Evolutionary conservation across 1,284 basidiomycete species (phyloP), one percentile per base, ranked within the genome.

Genomic region (Tetrapyrgos nigripes): DNA sequence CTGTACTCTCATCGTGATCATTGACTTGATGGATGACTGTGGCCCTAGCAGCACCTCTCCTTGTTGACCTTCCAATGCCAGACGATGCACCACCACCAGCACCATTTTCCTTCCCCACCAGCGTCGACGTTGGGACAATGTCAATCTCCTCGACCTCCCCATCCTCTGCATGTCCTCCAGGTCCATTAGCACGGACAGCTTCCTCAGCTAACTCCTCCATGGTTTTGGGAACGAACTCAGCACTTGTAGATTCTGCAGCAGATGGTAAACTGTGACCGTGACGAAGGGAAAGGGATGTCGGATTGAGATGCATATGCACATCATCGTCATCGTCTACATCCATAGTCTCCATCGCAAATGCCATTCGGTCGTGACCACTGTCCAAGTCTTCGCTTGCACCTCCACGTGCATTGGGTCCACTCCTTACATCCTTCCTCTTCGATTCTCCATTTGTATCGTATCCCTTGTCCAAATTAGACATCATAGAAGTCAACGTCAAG

Each of bases 191-290:
- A n/a, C 37, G 26, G 57, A 60, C 53, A 19, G 71, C 73, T 53
- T 76, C 81, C 62, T 86, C 84, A 13, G 88, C 89, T 37, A 92
- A 77, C 64, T 90, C 82, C 26, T 79, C 79, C 86, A 92, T 87
- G 17, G 85, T 83, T 71, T 82, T 86, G 17, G 85, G 86, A 9
- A 69, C 69, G 28, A 68, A 67, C 24, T 45, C 62, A 54, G 58
- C n/a, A 17, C 24, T 37, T 8, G 28, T 23, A 14, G 33, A 26
- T 17, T 24, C 8, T 10, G n/a, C 23, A 26, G 10, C 27, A 4
- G 50, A 11, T 6, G n/a, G 24, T 24, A 27, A 40, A n/a, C 37
- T n/a, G n/a, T n/a, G n/a, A n/a, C n/a, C n/a, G n/a, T n/a, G n/a
- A n/a, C n/a, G n/a, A n/a, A n/a, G n/a, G n/a, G n/a, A n/a, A 6